Evolutionary conservation across 176 grass and related monocot genomes (phyloP).

Genomic region (Elaeis guineensis): DNA sequence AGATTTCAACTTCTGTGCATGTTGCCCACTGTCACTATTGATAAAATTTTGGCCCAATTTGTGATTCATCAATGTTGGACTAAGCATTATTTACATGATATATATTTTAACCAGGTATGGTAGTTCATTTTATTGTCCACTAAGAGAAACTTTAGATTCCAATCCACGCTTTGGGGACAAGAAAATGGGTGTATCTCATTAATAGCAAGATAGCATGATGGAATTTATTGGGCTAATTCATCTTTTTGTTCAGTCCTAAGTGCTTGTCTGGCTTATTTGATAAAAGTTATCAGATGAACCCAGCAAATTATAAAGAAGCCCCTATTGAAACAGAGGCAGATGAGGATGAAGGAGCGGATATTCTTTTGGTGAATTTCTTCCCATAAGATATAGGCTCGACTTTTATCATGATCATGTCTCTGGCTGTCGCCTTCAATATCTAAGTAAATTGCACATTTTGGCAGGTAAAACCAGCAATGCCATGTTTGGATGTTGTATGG

Average conservation of each 20-base stretch:
- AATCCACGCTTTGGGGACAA: slow-evolving; percentile 97
- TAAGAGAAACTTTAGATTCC: slow-evolving; percentile 88
- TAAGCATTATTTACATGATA: too few species aligned
- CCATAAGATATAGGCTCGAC: background rate
- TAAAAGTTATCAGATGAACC: slow-evolving; percentile 92
- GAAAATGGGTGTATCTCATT: slow-evolving; percentile 55
- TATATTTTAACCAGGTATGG: slow-evolving; percentile 50
- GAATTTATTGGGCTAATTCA: slow-evolving; percentile 1
- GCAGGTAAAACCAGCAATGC: slow-evolving; percentile 88
- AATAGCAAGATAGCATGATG: background rate
- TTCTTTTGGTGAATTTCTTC: slow-evolving; percentile 55
- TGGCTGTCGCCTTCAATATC: background rate
- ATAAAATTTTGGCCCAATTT: too few species aligned
- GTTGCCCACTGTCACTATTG: too few species aligned
- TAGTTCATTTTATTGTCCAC: slow-evolving; percentile 90
- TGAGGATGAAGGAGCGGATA: slow-evolving; percentile 84
- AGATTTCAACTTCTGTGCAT: too few species aligned
- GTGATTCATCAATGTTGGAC: too few species aligned
- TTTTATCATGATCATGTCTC: background rate
- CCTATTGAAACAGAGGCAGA: slow-evolving; percentile 77
- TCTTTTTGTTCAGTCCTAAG: slow-evolving; percentile 14
- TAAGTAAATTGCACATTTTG: slow-evolving; percentile 7
- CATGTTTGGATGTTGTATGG: slow-evolving; percentile 77
- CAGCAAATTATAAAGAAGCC: slow-evolving; percentile 91
- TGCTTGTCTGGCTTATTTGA: slow-evolving; percentile 7